phyloP scores from a whole-genome alignment of 805 yeast species.

The Nakazawaea anatomiae region DNA sequence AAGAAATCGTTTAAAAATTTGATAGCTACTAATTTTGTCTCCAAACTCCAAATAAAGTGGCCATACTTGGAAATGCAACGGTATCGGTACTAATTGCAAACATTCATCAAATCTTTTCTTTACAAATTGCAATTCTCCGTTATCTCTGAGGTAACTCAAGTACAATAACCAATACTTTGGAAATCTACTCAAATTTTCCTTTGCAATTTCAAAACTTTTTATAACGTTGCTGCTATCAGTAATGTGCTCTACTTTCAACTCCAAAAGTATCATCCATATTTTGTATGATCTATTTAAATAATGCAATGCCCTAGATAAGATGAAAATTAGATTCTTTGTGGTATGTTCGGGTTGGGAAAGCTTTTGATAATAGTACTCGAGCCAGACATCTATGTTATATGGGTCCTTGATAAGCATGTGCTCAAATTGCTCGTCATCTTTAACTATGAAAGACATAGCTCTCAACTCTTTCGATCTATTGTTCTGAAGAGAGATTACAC shows the following conservation, averaged over 20 bases:
- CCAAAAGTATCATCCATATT: constrained; percentile 49
- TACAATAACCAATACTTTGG: constrained; percentile 50
- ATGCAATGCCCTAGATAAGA: constrained; percentile 46
- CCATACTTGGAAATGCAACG: constrained; percentile 55
- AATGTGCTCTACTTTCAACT: constrained; percentile 26
- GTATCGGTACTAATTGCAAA: constrained; percentile 38
- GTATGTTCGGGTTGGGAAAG: constrained; percentile 14
- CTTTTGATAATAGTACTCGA: constrained; percentile 34
- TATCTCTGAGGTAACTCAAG: constrained; percentile 33
- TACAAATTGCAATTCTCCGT: constrained; percentile 29
- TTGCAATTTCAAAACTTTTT: constrained; percentile 38
- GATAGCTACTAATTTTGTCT: constrained; percentile 31
- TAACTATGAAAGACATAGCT: constrained; percentile 2
- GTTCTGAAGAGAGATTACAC: neutral
- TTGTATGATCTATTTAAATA: constrained; percentile 39
- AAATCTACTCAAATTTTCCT: constrained; percentile 35
- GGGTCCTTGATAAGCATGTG: constrained; percentile 28
- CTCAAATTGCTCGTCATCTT: constrained; percentile 31
- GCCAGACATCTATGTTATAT: constrained; percentile 35
- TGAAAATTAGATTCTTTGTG: constrained; percentile 33
- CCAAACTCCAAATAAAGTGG: constrained; percentile 46
- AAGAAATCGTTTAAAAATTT: constrained; percentile 28
- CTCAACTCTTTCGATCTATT: too few relatives aligned
- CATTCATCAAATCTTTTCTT: constrained; percentile 44
- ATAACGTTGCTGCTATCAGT: neutral